Evolutionary conservation across 2,329 filamentous ascomycete species (phyloP).

Genomic region (Sphaceloma murrayae): DNA sequence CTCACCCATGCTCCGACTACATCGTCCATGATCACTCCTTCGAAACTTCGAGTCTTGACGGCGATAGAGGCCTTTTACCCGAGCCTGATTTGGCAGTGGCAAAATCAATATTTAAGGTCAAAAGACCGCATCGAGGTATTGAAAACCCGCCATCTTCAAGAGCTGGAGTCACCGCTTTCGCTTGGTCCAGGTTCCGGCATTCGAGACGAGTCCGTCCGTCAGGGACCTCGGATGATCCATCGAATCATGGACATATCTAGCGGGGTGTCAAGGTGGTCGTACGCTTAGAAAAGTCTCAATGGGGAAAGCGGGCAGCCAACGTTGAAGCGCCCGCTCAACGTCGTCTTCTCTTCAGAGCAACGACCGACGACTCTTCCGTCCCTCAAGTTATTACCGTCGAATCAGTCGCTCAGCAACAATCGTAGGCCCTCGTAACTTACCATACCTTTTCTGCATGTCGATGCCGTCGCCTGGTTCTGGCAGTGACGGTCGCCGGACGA

Average conservation of each 20-base stretch:
- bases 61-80: too few species aligned
- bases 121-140: too few species aligned
- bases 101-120: too few species aligned
- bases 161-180: background rate
- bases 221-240: background rate
- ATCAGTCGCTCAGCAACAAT: conserved; percentile 10
- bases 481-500: background rate
- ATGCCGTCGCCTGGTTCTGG: conserved; percentile 5
- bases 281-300: background rate
- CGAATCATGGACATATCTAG: background rate
- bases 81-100: too few species aligned
- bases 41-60: too few species aligned
- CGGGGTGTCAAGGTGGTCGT: conserved; percentile 2
- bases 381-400: conserved; percentile 4
- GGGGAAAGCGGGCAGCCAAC: background rate
- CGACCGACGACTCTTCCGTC: conserved; percentile 1
- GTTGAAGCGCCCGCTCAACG: conserved; percentile 6
- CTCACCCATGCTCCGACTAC: too few species aligned
- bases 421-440: background rate
- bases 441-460: conserved; percentile 3
- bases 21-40: too few species aligned
- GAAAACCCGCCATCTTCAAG: background rate
- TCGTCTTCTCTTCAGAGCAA: conserved; percentile 13
- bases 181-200: background rate
- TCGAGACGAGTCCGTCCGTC: background rate